phyloP scores from a whole-genome alignment of 305 asterid genomes.

The Fraxinus ornus region DNA sequence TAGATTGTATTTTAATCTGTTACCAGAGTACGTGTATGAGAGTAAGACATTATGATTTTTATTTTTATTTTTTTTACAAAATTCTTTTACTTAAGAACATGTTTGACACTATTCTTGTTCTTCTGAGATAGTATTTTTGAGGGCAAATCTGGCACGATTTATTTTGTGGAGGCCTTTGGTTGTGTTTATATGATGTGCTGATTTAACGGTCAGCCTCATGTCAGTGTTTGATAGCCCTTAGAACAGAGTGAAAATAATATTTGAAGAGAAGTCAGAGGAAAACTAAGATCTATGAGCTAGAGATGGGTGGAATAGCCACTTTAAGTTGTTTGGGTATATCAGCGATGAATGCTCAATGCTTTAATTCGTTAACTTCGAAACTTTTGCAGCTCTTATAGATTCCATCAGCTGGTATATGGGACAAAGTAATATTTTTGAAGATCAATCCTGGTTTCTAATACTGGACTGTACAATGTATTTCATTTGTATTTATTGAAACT shows the following conservation, averaged over 20 bases:
- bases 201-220: not conserved
- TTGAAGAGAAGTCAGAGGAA: not conserved
- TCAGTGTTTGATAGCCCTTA: not conserved
- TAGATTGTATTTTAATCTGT: not conserved
- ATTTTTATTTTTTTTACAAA: no score
- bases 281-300: not conserved
- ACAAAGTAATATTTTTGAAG: not conserved
- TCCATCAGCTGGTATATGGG: not conserved
- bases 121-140: not conserved
- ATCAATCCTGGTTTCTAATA: not conserved
- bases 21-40: not conserved
- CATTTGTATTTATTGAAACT: not conserved
- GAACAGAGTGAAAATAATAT: not conserved
- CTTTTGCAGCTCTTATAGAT: not conserved
- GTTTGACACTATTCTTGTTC: not conserved
- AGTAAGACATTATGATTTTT: not conserved
- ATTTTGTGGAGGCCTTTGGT: not conserved
- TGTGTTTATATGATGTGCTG: not conserved
- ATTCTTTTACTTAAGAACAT: not conserved
- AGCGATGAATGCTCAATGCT: not conserved
- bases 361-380: not conserved
- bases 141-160: not conserved
- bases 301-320: not conserved
- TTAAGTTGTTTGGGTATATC: not conserved
- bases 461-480: not conserved